phyloP scores from a whole-genome alignment of 805 yeast species.

The Vanderwaltozyma verrucispora region DNA sequence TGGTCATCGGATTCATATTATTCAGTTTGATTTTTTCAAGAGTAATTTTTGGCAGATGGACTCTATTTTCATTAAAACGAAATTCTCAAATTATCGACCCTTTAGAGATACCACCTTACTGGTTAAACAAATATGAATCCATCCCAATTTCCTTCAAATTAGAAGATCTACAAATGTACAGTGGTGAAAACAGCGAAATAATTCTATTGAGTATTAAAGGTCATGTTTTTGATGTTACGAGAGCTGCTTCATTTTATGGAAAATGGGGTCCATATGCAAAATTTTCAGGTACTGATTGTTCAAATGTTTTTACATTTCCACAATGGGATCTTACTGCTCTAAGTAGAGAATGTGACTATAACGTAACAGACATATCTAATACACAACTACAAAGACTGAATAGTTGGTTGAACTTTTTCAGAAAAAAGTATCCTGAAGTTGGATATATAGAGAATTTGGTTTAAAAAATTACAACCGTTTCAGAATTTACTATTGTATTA shows the following conservation, averaged over 20 bases:
- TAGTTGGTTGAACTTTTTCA: conserved; percentile 14
- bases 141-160: conserved; percentile 7
- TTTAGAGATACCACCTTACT: conserved; percentile 7
- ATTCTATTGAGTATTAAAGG: conserved; percentile 16
- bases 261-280: conserved; percentile 18
- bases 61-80: neutral
- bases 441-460: conserved; percentile 6
- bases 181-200: conserved; percentile 4
- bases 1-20: conserved; percentile 9
- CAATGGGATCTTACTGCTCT: conserved; percentile 14
- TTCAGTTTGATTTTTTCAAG: conserved; percentile 5
- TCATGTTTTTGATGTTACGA: conserved; percentile 18
- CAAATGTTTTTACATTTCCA: conserved; percentile 12
- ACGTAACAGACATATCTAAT: conserved; percentile 5
- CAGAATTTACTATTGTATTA: too few relatives aligned
- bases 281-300: conserved; percentile 19
- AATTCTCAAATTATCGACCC: too few relatives aligned
- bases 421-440: conserved; percentile 14
- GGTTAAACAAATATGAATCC: conserved; percentile 6
- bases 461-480: too few relatives aligned
- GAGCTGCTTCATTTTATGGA: conserved; percentile 14
- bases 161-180: conserved; percentile 7
- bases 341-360: conserved; percentile 9
- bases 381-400: conserved; percentile 9
- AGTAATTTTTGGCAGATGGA: conserved; percentile 7